Evolutionary conservation across 495 filamentous ascomycete genomes (phyloP).

Genomic region (Neurospora cerealis): DNA sequence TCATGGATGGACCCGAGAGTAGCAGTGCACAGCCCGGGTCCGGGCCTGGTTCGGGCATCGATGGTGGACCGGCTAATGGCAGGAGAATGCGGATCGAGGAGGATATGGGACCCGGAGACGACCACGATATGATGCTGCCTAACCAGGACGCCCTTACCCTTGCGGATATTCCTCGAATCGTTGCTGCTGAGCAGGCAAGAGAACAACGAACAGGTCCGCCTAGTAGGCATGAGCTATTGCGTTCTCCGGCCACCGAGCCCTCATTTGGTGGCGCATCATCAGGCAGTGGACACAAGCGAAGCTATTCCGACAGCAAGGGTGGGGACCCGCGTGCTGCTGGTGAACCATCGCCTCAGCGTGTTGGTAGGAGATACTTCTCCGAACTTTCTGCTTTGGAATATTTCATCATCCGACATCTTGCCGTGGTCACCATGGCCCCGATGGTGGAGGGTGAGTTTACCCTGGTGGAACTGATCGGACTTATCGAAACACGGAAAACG

Average conservation of each 20-base stretch:
- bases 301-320: slow-evolving; percentile 56
- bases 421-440: slow-evolving; percentile 91
- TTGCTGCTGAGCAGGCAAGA: slow-evolving; percentile 88
- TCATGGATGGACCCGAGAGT: slow-evolving; percentile 85
- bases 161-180: slow-evolving; percentile 95
- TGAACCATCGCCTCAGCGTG: slow-evolving; percentile 41
- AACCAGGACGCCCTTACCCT: slow-evolving; percentile 83
- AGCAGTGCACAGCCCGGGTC: slow-evolving; percentile 68
- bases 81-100: slow-evolving; percentile 58
- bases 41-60: slow-evolving; percentile 51
- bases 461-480: slow-evolving; percentile 83
- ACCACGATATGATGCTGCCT: slow-evolving; percentile 64
- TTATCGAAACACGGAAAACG: slow-evolving; percentile 88
- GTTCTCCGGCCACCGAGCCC: slow-evolving; percentile 52
- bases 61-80: slow-evolving; percentile 40
- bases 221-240: slow-evolving; percentile 63
- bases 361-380: slow-evolving; percentile 79
- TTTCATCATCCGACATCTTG: slow-evolving; percentile 92
- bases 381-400: slow-evolving; percentile 93
- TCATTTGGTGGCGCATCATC: slow-evolving; percentile 31
- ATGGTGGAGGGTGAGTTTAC: slow-evolving; percentile 83
- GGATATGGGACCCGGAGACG: background rate
- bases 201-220: slow-evolving; percentile 81
- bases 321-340: slow-evolving; percentile 31
- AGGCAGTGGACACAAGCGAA: slow-evolving; percentile 68